Percentiles rank a stretch among this genome's conserved stretches.
These are phyloP conservation scores for Castanea sativa DNA, from an alignment of 306 rosid species.

Conservation along the genomic window DNA sequence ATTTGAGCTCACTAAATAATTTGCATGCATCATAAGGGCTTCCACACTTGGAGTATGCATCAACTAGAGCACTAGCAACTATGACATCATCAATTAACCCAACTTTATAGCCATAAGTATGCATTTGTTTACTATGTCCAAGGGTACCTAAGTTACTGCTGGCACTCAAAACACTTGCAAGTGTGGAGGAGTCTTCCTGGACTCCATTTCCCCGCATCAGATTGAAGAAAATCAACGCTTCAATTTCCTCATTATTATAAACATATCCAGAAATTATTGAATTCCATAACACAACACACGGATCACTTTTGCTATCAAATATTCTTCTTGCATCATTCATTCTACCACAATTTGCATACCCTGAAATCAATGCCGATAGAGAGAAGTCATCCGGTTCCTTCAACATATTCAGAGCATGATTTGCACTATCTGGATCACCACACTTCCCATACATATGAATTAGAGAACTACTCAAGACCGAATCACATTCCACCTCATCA, in stretches of 20 bases:
- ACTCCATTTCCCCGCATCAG: conserved; percentile 54
- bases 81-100: conserved; percentile 52
- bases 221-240: conserved; percentile 55
- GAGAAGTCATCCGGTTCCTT: conserved; percentile 76
- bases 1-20: conserved; percentile 62
- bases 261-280: conserved; percentile 71
- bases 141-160: conserved; percentile 36
- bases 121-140: conserved; percentile 53
- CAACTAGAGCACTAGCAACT: conserved; percentile 65
- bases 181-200: conserved; percentile 45
- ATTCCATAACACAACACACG: conserved; percentile 62
- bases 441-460: conserved; percentile 69
- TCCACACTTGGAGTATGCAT: conserved; percentile 71
- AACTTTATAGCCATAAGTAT: conserved; percentile 50
- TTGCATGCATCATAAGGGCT: conserved; percentile 61
- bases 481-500: conserved; percentile 52
- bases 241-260: conserved; percentile 45
- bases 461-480: conserved; percentile 56
- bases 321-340: conserved; percentile 67
- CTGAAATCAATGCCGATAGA: conserved; percentile 64
- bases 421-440: conserved; percentile 66
- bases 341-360: conserved; percentile 61
- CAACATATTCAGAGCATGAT: conserved; percentile 36
- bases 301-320: conserved; percentile 43
- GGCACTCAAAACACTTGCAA: conserved; percentile 62